These are phyloP conservation scores for Collybia sordida DNA, from an alignment of 768 basidiomycete genomes.

Conservation along the genomic window DNA sequence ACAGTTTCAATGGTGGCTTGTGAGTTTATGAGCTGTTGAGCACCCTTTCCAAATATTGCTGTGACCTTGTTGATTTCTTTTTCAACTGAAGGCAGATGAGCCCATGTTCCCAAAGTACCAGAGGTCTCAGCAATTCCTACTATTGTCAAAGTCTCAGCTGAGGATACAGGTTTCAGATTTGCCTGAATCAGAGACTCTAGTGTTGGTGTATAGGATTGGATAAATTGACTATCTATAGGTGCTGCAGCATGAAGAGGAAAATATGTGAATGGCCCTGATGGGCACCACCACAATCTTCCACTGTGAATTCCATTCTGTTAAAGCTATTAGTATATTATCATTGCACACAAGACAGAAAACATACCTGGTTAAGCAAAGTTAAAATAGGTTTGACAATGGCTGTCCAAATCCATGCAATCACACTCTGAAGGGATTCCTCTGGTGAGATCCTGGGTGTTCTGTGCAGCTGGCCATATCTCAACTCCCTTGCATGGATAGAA, in stretches of 20 bases:
- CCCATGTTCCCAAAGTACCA: neutral
- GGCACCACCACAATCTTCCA: constrained; percentile 13
- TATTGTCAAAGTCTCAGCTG: neutral
- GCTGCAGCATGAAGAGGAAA: constrained; percentile 15
- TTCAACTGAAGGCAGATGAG: no score
- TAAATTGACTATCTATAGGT: constrained; percentile 8
- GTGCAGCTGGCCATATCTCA: neutral
- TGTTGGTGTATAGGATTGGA: constrained; percentile 13
- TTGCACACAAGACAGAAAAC: no score
- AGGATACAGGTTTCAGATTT: neutral
- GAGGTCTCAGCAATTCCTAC: neutral
- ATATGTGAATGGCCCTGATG: constrained; percentile 4
- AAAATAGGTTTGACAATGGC: no score
- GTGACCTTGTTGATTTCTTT: no score
- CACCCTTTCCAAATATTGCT: no score
- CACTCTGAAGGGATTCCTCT: neutral
- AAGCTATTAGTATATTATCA: no score
- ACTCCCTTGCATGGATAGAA: no score
- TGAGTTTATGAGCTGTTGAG: neutral
- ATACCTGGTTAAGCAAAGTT: no score
- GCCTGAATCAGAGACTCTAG: constrained; percentile 7
- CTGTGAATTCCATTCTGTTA: constrained; percentile 3
- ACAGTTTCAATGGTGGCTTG: no score
- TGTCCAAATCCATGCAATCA: no score
- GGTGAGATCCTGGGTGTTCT: neutral